Conservation (phyloP, 1,139 yeast species). For the Pneumocystis murina region DNA sequence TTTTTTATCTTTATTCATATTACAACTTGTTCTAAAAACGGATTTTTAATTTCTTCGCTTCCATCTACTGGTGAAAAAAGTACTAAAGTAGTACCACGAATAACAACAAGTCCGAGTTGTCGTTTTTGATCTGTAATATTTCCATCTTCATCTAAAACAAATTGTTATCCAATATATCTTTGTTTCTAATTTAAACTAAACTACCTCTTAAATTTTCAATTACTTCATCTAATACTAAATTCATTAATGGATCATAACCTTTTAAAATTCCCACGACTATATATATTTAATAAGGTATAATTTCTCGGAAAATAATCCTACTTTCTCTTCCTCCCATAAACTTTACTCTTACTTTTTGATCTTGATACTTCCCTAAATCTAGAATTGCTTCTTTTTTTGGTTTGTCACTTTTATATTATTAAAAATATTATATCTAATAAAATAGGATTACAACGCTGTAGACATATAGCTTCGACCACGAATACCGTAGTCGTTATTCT, state of each 20-base stretch:
- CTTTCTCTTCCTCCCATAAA: slow-evolving; percentile 72
- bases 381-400: slow-evolving; percentile 66
- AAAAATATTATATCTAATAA: background rate
- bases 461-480: background rate
- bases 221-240: slow-evolving; percentile 76
- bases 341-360: slow-evolving; percentile 58
- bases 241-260: slow-evolving; percentile 88
- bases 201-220: slow-evolving; percentile 50
- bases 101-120: slow-evolving; percentile 58
- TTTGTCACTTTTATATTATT: slow-evolving; percentile 17
- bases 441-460: background rate
- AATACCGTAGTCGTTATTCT: background rate
- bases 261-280: slow-evolving; percentile 59
- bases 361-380: slow-evolving; percentile 65
- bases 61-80: slow-evolving; percentile 80
- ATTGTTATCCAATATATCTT: background rate
- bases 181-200: slow-evolving; percentile 13
- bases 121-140: slow-evolving; percentile 42
- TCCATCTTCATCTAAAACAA: slow-evolving; percentile 33
- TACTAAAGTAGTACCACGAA: slow-evolving; percentile 70
- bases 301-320: slow-evolving; percentile 11
- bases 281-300: background rate
- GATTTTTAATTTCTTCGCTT: slow-evolving; percentile 60
- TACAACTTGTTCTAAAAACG: slow-evolving; percentile 28
- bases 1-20: background rate